A percentile compares a stretch with the other conserved stretches of the same genome.
phyloP scores from a whole-genome alignment of 2,329 filamentous ascomycete genomes.

The Neurospora crassa region DNA sequence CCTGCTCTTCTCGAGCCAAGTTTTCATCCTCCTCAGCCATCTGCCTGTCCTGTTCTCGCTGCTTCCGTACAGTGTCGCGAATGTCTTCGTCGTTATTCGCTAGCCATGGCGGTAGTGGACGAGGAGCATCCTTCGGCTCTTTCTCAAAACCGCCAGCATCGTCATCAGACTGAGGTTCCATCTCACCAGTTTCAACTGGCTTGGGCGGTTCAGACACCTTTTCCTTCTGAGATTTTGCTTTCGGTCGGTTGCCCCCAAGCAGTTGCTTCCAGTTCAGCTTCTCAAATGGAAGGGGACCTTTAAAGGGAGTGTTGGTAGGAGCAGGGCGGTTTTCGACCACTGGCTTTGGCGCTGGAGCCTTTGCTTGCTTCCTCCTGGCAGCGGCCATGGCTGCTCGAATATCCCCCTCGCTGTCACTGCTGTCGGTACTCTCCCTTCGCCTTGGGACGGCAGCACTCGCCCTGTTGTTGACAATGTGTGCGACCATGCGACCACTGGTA shows the following conservation, averaged over 20 bases:
- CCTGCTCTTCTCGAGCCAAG: conserved; percentile 46
- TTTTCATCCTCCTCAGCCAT: conserved; percentile 56
- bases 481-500: conserved; percentile 52
- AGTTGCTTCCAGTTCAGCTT: conserved; percentile 60
- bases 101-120: conserved; percentile 71
- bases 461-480: conserved; percentile 65
- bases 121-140: conserved; percentile 31
- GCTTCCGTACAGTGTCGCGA: conserved; percentile 49
- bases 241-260: conserved; percentile 31
- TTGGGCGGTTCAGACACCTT: conserved; percentile 21
- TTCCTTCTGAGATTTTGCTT: conserved; percentile 18
- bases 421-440: conserved; percentile 37
- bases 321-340: conserved; percentile 25
- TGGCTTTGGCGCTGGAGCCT: conserved; percentile 25
- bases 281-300: conserved; percentile 83
- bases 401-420: conserved; percentile 72
- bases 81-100: conserved; percentile 51
- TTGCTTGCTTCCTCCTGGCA: conserved; percentile 49
- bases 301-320: conserved; percentile 54
- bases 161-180: conserved; percentile 30
- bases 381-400: conserved; percentile 66
- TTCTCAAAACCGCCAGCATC: conserved; percentile 59
- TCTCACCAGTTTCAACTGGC: conserved; percentile 14
- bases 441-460: conserved; percentile 51
- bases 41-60: conserved; percentile 45